Base-by-base conservation (phyloP, 306 rosid species). In the Pyrus pyrifolia region DNA sequence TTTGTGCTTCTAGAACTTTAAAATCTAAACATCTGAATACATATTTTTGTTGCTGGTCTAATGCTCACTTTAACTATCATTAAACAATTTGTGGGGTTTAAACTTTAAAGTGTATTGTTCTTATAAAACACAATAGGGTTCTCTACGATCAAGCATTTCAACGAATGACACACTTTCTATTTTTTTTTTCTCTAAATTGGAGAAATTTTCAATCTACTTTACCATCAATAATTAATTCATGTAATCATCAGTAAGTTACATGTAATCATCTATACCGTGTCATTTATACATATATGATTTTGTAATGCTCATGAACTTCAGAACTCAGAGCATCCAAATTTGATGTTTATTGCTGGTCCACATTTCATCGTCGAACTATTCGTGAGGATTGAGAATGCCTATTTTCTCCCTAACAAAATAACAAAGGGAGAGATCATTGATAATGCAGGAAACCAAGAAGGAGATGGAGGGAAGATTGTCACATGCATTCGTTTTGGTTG, bases 401-500 rank as follows among this genome's bases (percentile, higher is more conserved):
- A 27, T 4, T 27, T 61, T 61, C 38, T 11, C 38, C 18, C 33
- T n/a, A 30, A 25, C 17, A 18, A 51, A 51, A 5, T 60, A 75
- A 62, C 33, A 14, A 65, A 82, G 70, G 78, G 70, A 80, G 55
- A 67, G 75, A 73, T 68, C 14, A 61, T 60, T 52, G 63, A 60
- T 44, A 61, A 38, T 40, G 25, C 42, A 45, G 42, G 23, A 25
- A 63, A 70, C 40, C 55, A 55, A 55, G 77, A 58, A 31, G 30
- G 57, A 30, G 61, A 38, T 78, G 68, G 51, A 64, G 22, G n/a
- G 62, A 67, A 11, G 21, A 44, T 29, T 51, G 73, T 85, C 91
- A 85, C 91, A 71, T 82, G 86, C 80, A 62, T 68, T 83, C 76
- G 59, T 72, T 70, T 70, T 71, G 84, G 71, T 68, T 73, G 76